Percentiles rank a stretch among this genome's conserved stretches.
phyloP scores from a whole-genome alignment of 495 filamentous ascomycete species.

The Penicillium egyptiacum region DNA sequence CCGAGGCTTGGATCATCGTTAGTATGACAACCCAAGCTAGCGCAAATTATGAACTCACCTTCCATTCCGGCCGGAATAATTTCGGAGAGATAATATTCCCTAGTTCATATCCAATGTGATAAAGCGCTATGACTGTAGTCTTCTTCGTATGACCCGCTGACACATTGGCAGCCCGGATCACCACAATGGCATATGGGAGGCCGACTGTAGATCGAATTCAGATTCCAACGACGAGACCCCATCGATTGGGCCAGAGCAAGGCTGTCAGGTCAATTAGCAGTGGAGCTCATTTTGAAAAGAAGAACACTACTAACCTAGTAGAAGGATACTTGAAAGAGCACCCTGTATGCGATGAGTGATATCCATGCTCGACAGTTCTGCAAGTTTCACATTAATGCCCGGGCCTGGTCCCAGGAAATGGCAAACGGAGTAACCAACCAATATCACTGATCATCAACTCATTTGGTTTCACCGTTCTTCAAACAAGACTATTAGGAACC shows the following conservation, averaged over 20 bases:
- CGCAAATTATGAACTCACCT: slow-evolving; percentile 14
- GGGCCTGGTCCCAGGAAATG: slow-evolving; percentile 37
- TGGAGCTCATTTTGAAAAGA: not conserved
- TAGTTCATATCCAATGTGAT: slow-evolving; percentile 40
- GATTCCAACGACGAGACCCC: slow-evolving; percentile 40
- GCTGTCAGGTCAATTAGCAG: slow-evolving; percentile 1
- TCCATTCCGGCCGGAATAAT: slow-evolving; percentile 34
- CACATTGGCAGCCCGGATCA: slow-evolving; percentile 39
- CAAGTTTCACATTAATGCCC: not conserved
- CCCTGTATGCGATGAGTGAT: slow-evolving; percentile 33
- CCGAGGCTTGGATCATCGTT: slow-evolving; percentile 23
- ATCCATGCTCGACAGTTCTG: slow-evolving; percentile 42
- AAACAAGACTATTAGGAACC: slow-evolving; percentile 38
- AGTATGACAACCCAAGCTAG: not conserved
- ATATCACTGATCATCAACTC: slow-evolving; percentile 47
- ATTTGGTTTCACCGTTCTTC: slow-evolving; percentile 41
- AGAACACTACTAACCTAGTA: slow-evolving; percentile 21
- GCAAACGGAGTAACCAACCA: slow-evolving; percentile 45
- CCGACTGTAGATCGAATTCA: slow-evolving; percentile 40
- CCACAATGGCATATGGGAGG: slow-evolving; percentile 42
- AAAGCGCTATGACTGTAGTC: slow-evolving; percentile 34
- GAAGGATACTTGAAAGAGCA: slow-evolving; percentile 34
- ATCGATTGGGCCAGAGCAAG: slow-evolving; percentile 39
- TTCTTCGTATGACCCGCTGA: slow-evolving; percentile 45
- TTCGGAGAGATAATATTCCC: slow-evolving; percentile 40